Base-by-base conservation (phyloP, 2,329 filamentous ascomycete species). In the Achaetomium macrosporum region DNA sequence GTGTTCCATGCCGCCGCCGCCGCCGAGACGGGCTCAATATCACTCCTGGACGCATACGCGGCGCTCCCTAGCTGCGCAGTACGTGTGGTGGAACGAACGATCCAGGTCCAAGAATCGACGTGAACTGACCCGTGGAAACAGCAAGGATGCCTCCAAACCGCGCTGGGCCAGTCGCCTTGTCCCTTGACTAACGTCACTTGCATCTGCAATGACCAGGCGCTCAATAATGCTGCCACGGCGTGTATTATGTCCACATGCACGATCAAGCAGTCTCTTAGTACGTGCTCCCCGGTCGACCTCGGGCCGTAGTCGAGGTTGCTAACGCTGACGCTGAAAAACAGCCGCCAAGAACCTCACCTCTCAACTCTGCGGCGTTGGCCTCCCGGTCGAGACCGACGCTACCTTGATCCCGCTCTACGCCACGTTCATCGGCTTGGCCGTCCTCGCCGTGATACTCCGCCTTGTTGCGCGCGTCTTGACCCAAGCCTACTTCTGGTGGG, bases 191-290 rank as follows among this genome's bases (percentile, higher is more conserved):
- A 57, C 61, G 64, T 5, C 58, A 61, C 8, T 16, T 69, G 12
- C 47, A 60, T 73, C 0, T 69, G 67, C 60, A 61, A 56, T 3
- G 67, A 68, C 1, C 60, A 68, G 3, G 43, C 55, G 10, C 63
- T 75, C 44, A 68, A 65, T 20, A 57, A 42, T 6, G 19, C 31
- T 2, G 51, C 53, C 3, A 40, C 51, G 2, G 33, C 29, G 2
- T 61, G 60, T 42, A 51, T 61, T 29, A 37, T 5, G 7, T 11
- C 39, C 12, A 8, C 29, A 5, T 61, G 59, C 40, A 50, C 50
- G 3, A 36, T 61, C 11, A 55, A 50, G 25, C 53, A 61, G 8
- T 35, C 51, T 30, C 46, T 61, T 2, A 46, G 58, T 60, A 54
- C 33, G 53, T 9, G 5, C n/a, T 4, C 15, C 16, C 20, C 16